A percentile compares a stretch with the other conserved stretches of the same genome.
These are phyloP conservation scores for Xerocomellus amylosporus DNA, from an alignment of 768 basidiomycete genomes.

Conservation along the genomic window DNA sequence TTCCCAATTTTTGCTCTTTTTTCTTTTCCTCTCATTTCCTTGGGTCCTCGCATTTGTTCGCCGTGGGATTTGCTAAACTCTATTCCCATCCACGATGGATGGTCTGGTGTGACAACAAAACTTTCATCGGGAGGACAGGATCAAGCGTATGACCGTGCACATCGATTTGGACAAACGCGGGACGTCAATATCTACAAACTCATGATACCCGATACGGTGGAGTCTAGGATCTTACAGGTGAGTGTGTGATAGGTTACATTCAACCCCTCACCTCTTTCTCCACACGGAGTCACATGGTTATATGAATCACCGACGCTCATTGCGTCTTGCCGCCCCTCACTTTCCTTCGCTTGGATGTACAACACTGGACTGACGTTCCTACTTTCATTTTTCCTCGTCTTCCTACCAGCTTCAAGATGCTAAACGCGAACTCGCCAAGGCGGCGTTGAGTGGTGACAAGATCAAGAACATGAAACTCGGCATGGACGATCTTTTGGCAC, in stretches of 20 bases:
- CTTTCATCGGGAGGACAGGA: slow-evolving; percentile 44
- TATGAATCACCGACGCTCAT: neutral
- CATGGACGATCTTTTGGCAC: slow-evolving; percentile 79
- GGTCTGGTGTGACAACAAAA: neutral
- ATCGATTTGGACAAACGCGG: slow-evolving; percentile 84
- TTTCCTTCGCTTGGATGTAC: neutral
- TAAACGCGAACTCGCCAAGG: slow-evolving; percentile 80
- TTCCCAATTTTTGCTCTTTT: neutral
- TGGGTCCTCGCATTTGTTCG: neutral
- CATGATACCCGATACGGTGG: slow-evolving; percentile 82
- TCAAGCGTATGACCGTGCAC: slow-evolving; percentile 91
- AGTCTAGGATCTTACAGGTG: slow-evolving; percentile 79
- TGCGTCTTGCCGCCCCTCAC: neutral
- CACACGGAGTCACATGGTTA: no score
- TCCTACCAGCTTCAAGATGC: slow-evolving; percentile 73
- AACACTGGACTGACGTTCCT: slow-evolving; percentile 2
- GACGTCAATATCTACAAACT: slow-evolving; percentile 89
- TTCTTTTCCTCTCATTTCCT: neutral
- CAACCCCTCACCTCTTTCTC: neutral
- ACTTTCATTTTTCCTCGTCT: neutral
- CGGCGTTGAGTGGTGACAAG: slow-evolving; percentile 86
- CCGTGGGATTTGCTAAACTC: neutral
- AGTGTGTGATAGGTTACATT: slow-evolving; percentile 8
- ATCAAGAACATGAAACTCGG: slow-evolving; percentile 81
- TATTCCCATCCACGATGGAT: neutral